Conservation (phyloP, 176 grass and related monocot species). For the Panicum miliaceum region DNA sequence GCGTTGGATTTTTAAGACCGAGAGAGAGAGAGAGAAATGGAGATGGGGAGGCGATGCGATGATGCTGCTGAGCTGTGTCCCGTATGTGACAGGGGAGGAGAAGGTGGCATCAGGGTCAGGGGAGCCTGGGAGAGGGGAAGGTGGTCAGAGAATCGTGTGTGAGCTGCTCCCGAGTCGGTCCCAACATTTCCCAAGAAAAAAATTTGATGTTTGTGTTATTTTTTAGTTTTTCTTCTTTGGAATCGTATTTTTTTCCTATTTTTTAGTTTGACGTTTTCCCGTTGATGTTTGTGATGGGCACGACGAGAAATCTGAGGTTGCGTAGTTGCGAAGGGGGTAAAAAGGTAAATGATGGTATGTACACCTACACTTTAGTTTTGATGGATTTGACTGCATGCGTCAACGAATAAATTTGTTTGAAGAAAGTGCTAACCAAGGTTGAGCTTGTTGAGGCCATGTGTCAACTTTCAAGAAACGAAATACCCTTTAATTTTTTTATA, state of each 20-base stretch:
- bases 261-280: constrained; percentile 16
- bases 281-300: background rate
- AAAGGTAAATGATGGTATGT: background rate
- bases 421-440: no score
- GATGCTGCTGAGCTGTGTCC: constrained; percentile 56
- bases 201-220: background rate
- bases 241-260: background rate
- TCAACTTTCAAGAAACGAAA: no score
- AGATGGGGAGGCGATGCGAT: constrained; percentile 7
- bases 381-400: background rate
- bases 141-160: constrained; percentile 40
- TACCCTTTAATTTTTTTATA: no score
- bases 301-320: background rate
- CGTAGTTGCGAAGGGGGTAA: background rate
- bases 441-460: no score
- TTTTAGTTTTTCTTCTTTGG: background rate
- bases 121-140: constrained; percentile 14
- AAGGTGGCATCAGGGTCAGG: constrained; percentile 39
- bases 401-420: background rate
- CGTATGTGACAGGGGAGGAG: constrained; percentile 34
- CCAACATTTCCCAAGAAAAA: background rate
- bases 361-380: background rate
- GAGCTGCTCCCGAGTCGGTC: constrained; percentile 3
- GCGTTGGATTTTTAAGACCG: constrained; percentile 46
- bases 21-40: constrained; percentile 49